A percentile compares a stretch with the other conserved stretches of the same genome.
These are phyloP conservation scores for Fistulina hepatica DNA, from an alignment of 1,284 basidiomycete species.

Conservation along the genomic window DNA sequence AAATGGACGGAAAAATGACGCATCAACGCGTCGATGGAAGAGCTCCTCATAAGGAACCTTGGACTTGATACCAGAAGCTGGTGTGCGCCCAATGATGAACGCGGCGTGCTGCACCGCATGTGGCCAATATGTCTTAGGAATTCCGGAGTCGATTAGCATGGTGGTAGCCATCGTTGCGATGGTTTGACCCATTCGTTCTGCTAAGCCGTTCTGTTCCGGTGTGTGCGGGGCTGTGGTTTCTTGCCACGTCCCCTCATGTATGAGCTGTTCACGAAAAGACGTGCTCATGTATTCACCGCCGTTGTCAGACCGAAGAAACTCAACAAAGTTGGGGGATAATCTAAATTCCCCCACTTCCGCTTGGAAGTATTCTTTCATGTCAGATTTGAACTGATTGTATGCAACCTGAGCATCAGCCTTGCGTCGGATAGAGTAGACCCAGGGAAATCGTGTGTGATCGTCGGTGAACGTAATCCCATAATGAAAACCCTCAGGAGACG, in stretches of 20 bases:
- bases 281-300: slow-evolving; percentile 21
- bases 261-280: slow-evolving; percentile 13
- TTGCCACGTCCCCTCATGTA: slow-evolving; percentile 20
- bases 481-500: slow-evolving; percentile 12
- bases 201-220: slow-evolving; percentile 23
- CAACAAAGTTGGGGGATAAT: no score
- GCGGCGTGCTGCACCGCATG: slow-evolving; percentile 14
- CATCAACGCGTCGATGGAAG: slow-evolving; percentile 6
- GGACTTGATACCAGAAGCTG: slow-evolving; percentile 11
- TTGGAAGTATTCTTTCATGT: slow-evolving; percentile 13
- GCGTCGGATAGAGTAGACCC: no score
- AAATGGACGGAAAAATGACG: slow-evolving; percentile 3
- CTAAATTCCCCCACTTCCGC: slow-evolving; percentile 14
- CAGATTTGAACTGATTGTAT: slow-evolving; percentile 15
- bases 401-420: no score
- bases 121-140: slow-evolving; percentile 20
- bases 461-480: slow-evolving; percentile 21
- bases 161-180: slow-evolving; percentile 15
- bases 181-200: slow-evolving; percentile 23
- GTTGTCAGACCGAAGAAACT: slow-evolving; percentile 21
- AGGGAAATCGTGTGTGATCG: no score
- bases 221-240: slow-evolving; percentile 20
- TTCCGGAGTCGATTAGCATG: slow-evolving; percentile 18
- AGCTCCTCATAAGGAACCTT: slow-evolving; percentile 1
- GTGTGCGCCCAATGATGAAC: slow-evolving; percentile 13